Evolutionary conservation across 768 basidiomycete genomes (phyloP).

Genomic region (Daedaleopsis nitida): DNA sequence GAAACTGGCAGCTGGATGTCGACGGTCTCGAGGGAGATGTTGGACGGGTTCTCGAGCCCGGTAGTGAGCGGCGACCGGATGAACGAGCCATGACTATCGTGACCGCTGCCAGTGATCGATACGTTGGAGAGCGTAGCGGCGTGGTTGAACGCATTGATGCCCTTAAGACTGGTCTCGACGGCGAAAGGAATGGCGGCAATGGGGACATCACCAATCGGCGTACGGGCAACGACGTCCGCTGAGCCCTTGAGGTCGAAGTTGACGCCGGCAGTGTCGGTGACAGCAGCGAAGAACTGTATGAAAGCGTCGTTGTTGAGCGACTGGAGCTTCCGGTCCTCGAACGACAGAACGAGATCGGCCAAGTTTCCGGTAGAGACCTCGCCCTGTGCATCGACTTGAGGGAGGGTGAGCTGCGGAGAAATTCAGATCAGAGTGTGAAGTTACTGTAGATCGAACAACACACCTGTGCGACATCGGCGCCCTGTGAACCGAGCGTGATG

Average conservation of each 20-base stretch:
- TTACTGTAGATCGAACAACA: constrained; percentile 9
- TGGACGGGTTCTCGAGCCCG: constrained; percentile 65
- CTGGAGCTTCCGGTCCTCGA: constrained; percentile 55
- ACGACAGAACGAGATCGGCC: constrained; percentile 60
- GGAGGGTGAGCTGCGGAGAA: constrained; percentile 48
- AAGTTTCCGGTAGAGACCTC: constrained; percentile 72
- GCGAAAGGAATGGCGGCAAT: constrained; percentile 66
- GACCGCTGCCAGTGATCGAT: constrained; percentile 65
- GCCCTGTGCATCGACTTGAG: constrained; percentile 49
- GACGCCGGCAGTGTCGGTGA: constrained; percentile 50
- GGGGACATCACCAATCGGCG: constrained; percentile 65
- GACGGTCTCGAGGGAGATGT: constrained; percentile 61
- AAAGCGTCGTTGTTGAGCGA: constrained; percentile 60
- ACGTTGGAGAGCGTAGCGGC: constrained; percentile 56
- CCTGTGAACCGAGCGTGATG: constrained; percentile 51
- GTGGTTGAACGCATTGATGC: constrained; percentile 61
- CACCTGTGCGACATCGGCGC: constrained; percentile 57
- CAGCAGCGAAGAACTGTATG: constrained; percentile 55
- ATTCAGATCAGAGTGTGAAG: neutral
- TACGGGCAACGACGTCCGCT: constrained; percentile 60
- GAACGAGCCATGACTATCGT: constrained; percentile 58
- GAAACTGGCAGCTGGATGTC: constrained; percentile 59
- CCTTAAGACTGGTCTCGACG: constrained; percentile 59
- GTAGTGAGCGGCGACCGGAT: constrained; percentile 60
- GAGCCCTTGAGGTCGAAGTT: constrained; percentile 55